Conservation (phyloP, 768 basidiomycete species). For the Lentinus tigrinus region DNA sequence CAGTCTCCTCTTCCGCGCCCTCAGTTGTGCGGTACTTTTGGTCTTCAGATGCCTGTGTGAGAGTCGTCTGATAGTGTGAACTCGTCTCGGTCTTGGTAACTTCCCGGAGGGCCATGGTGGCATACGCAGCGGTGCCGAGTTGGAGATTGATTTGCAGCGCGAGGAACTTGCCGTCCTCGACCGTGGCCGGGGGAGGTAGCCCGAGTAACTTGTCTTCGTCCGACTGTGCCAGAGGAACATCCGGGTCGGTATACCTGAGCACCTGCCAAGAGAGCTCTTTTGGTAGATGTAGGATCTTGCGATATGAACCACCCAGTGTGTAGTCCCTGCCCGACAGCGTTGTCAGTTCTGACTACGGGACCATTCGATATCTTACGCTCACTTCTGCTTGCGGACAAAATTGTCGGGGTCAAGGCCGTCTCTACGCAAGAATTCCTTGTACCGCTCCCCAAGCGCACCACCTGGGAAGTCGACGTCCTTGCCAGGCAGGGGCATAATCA, state of each 20-base stretch:
- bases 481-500: slow-evolving; percentile 96
- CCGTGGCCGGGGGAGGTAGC: slow-evolving; percentile 67
- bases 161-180: slow-evolving; percentile 76
- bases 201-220: slow-evolving; percentile 92
- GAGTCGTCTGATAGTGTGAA: slow-evolving; percentile 81
- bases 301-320: slow-evolving; percentile 89
- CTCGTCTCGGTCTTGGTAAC: slow-evolving; percentile 95
- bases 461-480: slow-evolving; percentile 92
- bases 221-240: slow-evolving; percentile 87
- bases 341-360: not conserved
- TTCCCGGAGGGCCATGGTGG: slow-evolving; percentile 96
- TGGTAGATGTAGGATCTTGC: slow-evolving; percentile 86
- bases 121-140: slow-evolving; percentile 92
- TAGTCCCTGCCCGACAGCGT: slow-evolving; percentile 68
- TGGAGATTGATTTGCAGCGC: slow-evolving; percentile 83
- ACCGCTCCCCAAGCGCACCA: slow-evolving; percentile 82
- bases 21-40: slow-evolving; percentile 70
- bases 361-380: slow-evolving; percentile 23
- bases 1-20: slow-evolving; percentile 33
- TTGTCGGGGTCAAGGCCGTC: slow-evolving; percentile 92
- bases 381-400: slow-evolving; percentile 90
- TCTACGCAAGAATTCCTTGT: slow-evolving; percentile 72
- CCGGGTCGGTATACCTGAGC: slow-evolving; percentile 89
- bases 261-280: slow-evolving; percentile 78
- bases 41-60: slow-evolving; percentile 78